These are phyloP conservation scores for Rhynchosporium graminicola DNA, from an alignment of 2,329 filamentous ascomycete genomes.

Conservation along the genomic window DNA sequence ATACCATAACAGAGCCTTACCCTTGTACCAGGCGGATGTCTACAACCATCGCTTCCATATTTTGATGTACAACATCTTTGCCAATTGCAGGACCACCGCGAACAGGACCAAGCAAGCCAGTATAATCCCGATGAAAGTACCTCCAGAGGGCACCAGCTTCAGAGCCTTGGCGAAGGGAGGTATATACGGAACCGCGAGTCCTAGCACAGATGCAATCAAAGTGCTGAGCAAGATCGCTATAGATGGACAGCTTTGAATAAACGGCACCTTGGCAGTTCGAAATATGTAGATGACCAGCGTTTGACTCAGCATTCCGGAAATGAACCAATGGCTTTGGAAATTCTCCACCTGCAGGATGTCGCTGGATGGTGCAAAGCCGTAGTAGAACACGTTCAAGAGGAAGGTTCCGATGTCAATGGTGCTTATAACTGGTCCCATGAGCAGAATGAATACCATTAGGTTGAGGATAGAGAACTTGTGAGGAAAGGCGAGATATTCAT, in stretches of 20 bases:
- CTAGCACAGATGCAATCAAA: not conserved
- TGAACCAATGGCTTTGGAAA: slow-evolving; percentile 19
- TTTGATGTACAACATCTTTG: slow-evolving; percentile 18
- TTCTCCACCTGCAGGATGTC: not conserved
- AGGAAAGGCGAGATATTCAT: slow-evolving; percentile 14
- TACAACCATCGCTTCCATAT: slow-evolving; percentile 20
- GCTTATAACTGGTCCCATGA: slow-evolving; percentile 16
- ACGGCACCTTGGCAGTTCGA: slow-evolving; percentile 18
- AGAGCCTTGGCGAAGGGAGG: slow-evolving; percentile 9
- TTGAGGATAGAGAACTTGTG: slow-evolving; percentile 14
- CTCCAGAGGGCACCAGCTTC: not conserved
- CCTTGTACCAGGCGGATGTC: not conserved
- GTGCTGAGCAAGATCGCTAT: not conserved
- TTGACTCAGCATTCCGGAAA: slow-evolving; percentile 19
- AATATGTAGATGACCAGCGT: slow-evolving; percentile 17
- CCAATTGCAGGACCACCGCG: slow-evolving; percentile 7
- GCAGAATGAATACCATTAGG: slow-evolving; percentile 13
- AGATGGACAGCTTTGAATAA: slow-evolving; percentile 12
- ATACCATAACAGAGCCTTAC: not conserved
- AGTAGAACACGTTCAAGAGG: slow-evolving; percentile 17
- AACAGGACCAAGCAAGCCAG: slow-evolving; percentile 5
- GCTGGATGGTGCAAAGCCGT: not conserved
- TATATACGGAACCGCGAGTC: slow-evolving; percentile 13
- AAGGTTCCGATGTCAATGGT: slow-evolving; percentile 19
- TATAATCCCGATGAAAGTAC: slow-evolving; percentile 14